Evolutionary conservation across 805 yeast species (phyloP).

Genomic region (Kuraishia cidri): DNA sequence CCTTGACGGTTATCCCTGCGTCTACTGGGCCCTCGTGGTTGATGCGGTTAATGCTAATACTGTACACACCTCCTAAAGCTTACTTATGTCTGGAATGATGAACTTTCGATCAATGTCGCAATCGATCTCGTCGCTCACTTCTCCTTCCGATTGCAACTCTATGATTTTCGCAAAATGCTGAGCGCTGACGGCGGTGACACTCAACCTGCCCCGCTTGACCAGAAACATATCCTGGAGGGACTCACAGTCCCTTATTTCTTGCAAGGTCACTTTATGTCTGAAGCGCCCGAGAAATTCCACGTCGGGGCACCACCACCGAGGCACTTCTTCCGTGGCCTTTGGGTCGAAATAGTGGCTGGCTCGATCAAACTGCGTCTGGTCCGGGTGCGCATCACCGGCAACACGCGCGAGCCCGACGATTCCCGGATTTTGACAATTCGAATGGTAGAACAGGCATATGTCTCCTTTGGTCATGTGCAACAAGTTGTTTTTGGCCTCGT

Average conservation of each 20-base stretch:
- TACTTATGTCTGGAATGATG: too few species aligned
- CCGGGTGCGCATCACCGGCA: constrained; percentile 25
- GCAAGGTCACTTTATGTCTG: constrained; percentile 28
- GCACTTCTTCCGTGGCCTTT: constrained; percentile 28
- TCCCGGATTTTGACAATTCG: constrained; percentile 46
- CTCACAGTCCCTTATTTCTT: constrained; percentile 24
- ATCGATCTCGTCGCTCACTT: constrained; percentile 20
- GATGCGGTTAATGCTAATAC: too few species aligned
- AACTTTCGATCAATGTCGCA: constrained; percentile 11
- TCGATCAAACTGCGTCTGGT: constrained; percentile 28
- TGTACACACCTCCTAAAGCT: too few species aligned
- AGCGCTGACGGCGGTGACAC: constrained; percentile 39
- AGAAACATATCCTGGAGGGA: constrained; percentile 30
- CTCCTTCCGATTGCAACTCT: constrained; percentile 20
- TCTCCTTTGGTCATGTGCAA: constrained; percentile 37
- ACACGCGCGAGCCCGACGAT: constrained; percentile 40
- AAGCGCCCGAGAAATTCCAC: constrained; percentile 33
- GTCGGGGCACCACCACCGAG: constrained; percentile 53
- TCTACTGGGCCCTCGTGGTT: too few species aligned
- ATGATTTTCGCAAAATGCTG: constrained; percentile 31
- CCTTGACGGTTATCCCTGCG: too few species aligned
- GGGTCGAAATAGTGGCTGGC: constrained; percentile 38
- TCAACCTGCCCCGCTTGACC: constrained; percentile 38
- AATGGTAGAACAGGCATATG: constrained; percentile 42
- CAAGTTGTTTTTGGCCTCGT: constrained; percentile 46